phyloP scores from a whole-genome alignment of 106 monocot species.

The Alisma plantagoaquatica region DNA sequence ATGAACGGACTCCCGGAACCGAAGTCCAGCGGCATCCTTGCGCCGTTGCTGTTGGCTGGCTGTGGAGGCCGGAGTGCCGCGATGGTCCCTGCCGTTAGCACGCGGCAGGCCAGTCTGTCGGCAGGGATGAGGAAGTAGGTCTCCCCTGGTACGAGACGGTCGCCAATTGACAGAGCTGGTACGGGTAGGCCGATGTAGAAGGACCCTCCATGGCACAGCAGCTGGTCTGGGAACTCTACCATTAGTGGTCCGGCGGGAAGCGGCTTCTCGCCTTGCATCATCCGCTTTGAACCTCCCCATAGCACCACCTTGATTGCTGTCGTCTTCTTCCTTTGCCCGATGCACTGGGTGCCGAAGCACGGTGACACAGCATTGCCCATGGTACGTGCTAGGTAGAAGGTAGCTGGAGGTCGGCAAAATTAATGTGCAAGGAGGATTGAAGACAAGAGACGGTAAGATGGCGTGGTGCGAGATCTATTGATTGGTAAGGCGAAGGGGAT shows the following conservation, averaged over 20 bases:
- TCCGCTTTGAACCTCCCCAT: conserved; percentile 6
- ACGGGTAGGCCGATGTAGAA: conserved; percentile 15
- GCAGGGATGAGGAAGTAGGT: conserved; percentile 12
- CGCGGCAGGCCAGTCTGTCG: conserved; percentile 3
- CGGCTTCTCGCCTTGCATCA: background rate
- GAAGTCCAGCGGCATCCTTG: conserved; percentile 2
- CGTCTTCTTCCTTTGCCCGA: too few relatives aligned
- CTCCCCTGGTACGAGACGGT: background rate
- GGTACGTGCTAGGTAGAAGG: too few relatives aligned
- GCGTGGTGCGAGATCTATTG: too few relatives aligned
- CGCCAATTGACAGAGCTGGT: conserved; percentile 3
- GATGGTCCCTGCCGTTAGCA: conserved; percentile 9
- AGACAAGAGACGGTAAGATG: too few relatives aligned
- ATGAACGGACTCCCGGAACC: background rate
- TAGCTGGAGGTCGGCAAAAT: too few relatives aligned
- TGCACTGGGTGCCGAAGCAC: background rate
- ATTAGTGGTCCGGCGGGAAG: conserved; percentile 3
- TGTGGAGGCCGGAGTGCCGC: too few relatives aligned
- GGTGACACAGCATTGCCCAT: background rate
- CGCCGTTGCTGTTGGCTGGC: background rate
- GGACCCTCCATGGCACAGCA: conserved; percentile 7
- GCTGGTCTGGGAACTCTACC: conserved; percentile 9
- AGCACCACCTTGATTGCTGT: conserved; percentile 3
- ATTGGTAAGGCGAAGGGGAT: too few relatives aligned
- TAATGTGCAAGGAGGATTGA: too few relatives aligned